Percentiles rank a stretch among this genome's conserved stretches.
These are phyloP conservation scores for Naganishia kalamii DNA, from an alignment of 768 basidiomycete species.

Conservation along the genomic window DNA sequence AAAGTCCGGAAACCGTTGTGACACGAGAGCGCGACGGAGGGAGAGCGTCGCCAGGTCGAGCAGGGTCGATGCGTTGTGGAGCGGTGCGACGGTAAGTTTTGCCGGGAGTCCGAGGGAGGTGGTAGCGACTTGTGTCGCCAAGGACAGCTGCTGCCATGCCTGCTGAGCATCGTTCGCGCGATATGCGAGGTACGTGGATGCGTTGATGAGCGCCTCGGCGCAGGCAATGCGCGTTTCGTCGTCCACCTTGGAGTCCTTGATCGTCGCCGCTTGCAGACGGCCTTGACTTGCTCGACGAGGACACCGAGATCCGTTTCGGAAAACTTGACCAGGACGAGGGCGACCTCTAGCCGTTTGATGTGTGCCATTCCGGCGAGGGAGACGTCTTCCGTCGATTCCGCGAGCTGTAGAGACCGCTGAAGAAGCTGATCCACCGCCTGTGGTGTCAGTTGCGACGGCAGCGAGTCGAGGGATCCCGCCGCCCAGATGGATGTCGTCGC, in stretches of 20 bases:
- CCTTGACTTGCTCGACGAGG: not conserved
- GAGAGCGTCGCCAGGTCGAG: not conserved
- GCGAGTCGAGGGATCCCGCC: not conserved
- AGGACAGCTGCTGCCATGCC: not conserved
- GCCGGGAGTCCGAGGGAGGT: not conserved
- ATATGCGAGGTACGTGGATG: not conserved
- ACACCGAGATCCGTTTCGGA: no score
- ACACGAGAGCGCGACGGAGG: not conserved
- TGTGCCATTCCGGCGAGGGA: slow-evolving; percentile 1
- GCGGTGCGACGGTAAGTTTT: not conserved
- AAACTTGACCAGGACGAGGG: not conserved
- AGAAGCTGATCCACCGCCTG: not conserved
- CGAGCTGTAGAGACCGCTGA: slow-evolving; percentile 1
- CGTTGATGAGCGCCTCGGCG: not conserved
- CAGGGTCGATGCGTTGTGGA: not conserved
- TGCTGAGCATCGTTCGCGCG: not conserved
- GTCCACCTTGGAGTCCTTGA: not conserved
- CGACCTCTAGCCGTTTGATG: not conserved
- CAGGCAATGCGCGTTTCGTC: not conserved
- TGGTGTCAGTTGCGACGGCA: not conserved
- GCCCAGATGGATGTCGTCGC: slow-evolving; percentile 4
- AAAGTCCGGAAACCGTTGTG: not conserved
- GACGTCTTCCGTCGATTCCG: not conserved
- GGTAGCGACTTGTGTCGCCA: slow-evolving; percentile 2
- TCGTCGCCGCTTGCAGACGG: not conserved